phyloP scores from a whole-genome alignment of 805 yeast genomes.

The Teunomyces cretensis region DNA sequence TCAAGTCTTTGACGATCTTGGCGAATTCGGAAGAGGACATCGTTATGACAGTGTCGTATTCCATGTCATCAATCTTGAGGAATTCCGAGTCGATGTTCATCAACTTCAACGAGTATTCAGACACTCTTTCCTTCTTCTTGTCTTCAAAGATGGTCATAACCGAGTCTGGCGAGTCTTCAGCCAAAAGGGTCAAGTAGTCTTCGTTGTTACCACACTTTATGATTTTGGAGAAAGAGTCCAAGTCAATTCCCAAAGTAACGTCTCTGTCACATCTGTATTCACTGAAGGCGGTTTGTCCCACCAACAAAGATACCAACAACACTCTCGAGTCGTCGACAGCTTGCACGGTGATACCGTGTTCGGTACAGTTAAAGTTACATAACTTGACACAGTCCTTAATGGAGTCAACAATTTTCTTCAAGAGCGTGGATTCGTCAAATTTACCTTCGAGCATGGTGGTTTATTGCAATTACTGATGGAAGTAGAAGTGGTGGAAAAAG shows the following conservation, averaged over 20 bases:
- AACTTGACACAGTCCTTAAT: conserved; percentile 91
- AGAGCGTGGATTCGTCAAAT: conserved; percentile 86
- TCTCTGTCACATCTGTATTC: conserved; percentile 96
- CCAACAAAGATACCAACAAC: conserved; percentile 79
- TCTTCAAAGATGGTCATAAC: conserved; percentile 87
- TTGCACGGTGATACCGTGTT: conserved; percentile 90
- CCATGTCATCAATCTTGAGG: conserved; percentile 91
- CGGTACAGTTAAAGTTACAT: conserved; percentile 97
- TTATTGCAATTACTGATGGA: not conserved
- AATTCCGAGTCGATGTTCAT: conserved; percentile 97
- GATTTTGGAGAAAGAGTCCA: conserved; percentile 83
- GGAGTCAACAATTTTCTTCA: conserved; percentile 91
- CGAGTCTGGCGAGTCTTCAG: conserved; percentile 77
- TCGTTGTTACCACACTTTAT: conserved; percentile 88
- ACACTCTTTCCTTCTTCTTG: conserved; percentile 82
- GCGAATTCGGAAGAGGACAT: conserved; percentile 89
- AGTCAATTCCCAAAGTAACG: conserved; percentile 86
- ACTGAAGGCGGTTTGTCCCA: conserved; percentile 84
- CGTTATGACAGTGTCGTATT: conserved; percentile 79
- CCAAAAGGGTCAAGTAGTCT: conserved; percentile 83
- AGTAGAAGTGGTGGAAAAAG: not conserved
- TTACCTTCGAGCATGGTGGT: conserved; percentile 89
- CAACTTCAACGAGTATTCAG: conserved; percentile 86
- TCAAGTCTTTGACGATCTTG: conserved; percentile 84
- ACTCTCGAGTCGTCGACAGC: conserved; percentile 98